These are phyloP conservation scores for Articulospora tetracladia DNA, from an alignment of 495 filamentous ascomycete species.

Conservation along the genomic window DNA sequence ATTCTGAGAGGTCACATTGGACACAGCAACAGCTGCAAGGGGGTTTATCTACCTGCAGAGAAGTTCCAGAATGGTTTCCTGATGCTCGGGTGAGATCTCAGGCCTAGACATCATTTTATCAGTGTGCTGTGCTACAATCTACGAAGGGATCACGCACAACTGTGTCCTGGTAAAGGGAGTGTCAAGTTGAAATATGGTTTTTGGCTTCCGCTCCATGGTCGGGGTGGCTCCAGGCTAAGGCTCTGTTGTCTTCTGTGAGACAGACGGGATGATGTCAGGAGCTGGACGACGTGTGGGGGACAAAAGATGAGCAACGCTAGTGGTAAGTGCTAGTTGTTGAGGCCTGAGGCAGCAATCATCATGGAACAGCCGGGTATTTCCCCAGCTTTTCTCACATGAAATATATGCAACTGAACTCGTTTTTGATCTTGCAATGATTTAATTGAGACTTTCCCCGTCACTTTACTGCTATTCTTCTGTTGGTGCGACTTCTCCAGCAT, in stretches of 20 bases:
- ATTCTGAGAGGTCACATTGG: background rate
- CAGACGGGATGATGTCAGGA: background rate
- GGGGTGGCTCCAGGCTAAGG: background rate
- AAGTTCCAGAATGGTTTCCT: constrained; percentile 51
- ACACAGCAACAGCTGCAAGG: background rate
- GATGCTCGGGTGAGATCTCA: constrained; percentile 38
- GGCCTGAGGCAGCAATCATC: too few relatives aligned
- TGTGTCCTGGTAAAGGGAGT: constrained; percentile 34
- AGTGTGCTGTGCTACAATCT: background rate
- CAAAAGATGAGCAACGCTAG: background rate
- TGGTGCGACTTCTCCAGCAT: too few relatives aligned
- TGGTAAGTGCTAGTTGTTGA: too few relatives aligned
- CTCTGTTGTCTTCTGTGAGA: background rate
- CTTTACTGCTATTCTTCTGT: too few relatives aligned
- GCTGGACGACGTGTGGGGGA: too few relatives aligned
- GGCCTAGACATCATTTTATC: constrained; percentile 36
- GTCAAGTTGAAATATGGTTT: constrained; percentile 37
- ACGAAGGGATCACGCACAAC: constrained; percentile 28
- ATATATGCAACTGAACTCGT: too few relatives aligned
- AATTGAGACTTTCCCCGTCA: too few relatives aligned
- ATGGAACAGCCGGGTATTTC: too few relatives aligned
- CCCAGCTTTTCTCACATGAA: too few relatives aligned
- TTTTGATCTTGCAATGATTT: too few relatives aligned
- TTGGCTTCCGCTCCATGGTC: constrained; percentile 34
- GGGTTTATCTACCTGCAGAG: constrained; percentile 42